Percentiles rank a stretch among this genome's conserved stretches.
Conservation (phyloP, 2,329 filamentous ascomycete species). For the Stachybotrys echinatus region DNA sequence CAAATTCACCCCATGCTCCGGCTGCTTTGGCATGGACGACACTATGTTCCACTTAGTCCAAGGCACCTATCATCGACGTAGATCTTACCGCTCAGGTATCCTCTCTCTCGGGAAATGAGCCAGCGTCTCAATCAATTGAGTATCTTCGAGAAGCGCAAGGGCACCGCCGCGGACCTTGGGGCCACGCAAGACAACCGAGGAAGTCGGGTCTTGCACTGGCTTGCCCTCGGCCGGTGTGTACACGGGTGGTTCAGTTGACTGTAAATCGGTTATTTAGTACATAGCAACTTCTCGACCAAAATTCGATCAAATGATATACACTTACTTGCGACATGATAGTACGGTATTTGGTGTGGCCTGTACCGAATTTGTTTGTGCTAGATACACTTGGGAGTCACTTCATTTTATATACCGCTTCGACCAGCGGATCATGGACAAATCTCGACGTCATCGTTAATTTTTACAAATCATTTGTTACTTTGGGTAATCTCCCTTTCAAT, state of each 20-base stretch:
- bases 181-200: neutral
- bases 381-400: too few relatives aligned
- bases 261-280: neutral
- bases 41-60: neutral
- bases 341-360: too few relatives aligned
- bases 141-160: constrained; percentile 51
- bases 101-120: constrained; percentile 47
- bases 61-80: neutral
- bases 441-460: too few relatives aligned
- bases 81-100: constrained; percentile 36
- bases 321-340: too few relatives aligned
- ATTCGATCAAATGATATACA: too few relatives aligned
- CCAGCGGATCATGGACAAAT: too few relatives aligned
- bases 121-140: constrained; percentile 59
- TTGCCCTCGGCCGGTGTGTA: neutral
- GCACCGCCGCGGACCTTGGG: neutral
- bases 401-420: too few relatives aligned
- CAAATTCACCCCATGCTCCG: constrained; percentile 52
- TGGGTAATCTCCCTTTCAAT: too few relatives aligned
- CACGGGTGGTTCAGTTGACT: neutral
- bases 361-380: too few relatives aligned
- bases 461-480: too few relatives aligned
- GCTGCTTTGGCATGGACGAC: constrained; percentile 26
- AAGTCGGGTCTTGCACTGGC: neutral
- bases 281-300: too few relatives aligned